Evolutionary conservation across 306 rosid species (phyloP), one percentile per base, ranked within the genome.

Genomic region (Vigna unguiculata): DNA sequence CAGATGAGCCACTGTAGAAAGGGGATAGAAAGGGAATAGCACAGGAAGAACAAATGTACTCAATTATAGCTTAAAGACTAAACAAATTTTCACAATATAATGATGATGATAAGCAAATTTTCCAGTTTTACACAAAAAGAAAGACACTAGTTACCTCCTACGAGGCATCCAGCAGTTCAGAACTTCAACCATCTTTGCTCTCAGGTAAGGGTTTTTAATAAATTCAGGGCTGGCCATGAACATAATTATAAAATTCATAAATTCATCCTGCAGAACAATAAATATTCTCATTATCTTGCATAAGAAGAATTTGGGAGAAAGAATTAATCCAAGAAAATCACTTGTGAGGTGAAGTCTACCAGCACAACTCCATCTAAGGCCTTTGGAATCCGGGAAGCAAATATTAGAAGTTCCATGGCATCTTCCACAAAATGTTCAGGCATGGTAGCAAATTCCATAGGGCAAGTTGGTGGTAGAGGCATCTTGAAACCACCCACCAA

Each of bases 101-200:
- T 30, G 43, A 28, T 55, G 47, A 68, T 45, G 25, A 45, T 19
- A 38, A 49, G 41, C 21, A 57, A 64, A 71, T 1, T 8, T 62
- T 74, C 62, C 51, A 73, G 40, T 16, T 64, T 66, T n/a, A 75
- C 9, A 21, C 32, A 66, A 32, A 32, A 76, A 62, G 48, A 54
- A 80, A 58, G 72, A 82, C 43, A 53, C 63, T 58, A 75, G 71
- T 57, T 79, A 96, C 99, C 99, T 88, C 76, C 90, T 78, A 69
- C 94, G 97, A 43, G 99, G 97, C 94, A 96, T 96, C 99, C 97
- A 96, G 84, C 93, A 91, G 85, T 92, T 96, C 78, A 96, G 82
- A 75, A 96, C 99, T 81, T 93, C 98, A 75, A 96, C 98, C 99
- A 96, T 96, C 91, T 96, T 96, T 67, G 99, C 97, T 82, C 98